Conservation (phyloP, 768 basidiomycete genomes). For the Clitopilus passeckerianus region DNA sequence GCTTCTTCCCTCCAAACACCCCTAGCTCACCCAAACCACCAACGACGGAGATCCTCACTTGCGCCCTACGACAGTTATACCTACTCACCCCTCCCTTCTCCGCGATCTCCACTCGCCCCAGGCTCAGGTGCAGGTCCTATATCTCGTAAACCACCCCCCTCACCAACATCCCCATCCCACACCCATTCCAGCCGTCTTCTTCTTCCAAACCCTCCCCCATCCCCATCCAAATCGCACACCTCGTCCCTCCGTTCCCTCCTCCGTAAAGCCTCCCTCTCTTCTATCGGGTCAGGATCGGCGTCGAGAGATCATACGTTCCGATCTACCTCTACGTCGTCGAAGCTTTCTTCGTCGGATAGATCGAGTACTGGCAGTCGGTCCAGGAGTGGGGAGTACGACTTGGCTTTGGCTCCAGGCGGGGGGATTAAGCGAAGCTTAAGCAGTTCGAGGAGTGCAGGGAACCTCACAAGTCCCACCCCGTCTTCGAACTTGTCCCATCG, state of each 20-base stretch:
- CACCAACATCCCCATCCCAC: too few relatives aligned
- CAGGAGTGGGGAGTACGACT: not conserved
- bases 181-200: too few relatives aligned
- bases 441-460: not conserved
- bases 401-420: not conserved
- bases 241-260: not conserved
- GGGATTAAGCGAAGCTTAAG: not conserved
- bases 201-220: not conserved
- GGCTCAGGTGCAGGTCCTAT: too few relatives aligned
- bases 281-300: not conserved
- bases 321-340: not conserved
- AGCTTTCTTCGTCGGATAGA: not conserved
- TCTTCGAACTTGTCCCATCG: too few relatives aligned
- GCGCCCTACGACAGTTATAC: not conserved
- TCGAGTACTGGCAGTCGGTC: not conserved
- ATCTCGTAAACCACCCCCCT: not conserved
- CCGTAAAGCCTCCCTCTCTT: not conserved
- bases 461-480: not conserved
- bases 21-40: not conserved
- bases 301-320: not conserved
- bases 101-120: not conserved
- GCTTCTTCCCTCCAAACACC: not conserved
- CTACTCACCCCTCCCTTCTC: not conserved
- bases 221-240: not conserved
- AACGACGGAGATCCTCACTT: not conserved